These are phyloP conservation scores for Xylariaceae sp. DNA, from an alignment of 2,329 filamentous ascomycete genomes.

Conservation along the genomic window DNA sequence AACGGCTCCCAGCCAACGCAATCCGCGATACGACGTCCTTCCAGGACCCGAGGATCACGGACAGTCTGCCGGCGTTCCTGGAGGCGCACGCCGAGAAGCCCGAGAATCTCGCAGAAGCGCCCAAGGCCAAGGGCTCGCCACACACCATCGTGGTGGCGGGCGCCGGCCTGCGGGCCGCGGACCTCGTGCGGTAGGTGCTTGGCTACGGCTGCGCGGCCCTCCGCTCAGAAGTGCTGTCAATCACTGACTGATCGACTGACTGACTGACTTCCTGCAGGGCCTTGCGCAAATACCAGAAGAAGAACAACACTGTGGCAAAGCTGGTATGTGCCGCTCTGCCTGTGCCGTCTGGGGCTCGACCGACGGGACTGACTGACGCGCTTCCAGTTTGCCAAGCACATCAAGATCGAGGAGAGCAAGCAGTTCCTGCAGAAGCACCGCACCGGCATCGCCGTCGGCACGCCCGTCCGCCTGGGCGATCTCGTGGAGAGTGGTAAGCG, in stretches of 20 bases:
- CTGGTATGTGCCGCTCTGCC: constrained; percentile 40
- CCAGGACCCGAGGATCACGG: constrained; percentile 55
- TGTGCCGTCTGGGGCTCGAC: no score
- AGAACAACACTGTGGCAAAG: constrained; percentile 74
- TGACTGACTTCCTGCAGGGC: constrained; percentile 37
- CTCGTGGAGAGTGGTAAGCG: constrained; percentile 71
- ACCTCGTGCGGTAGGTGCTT: constrained; percentile 59
- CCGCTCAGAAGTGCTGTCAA: not conserved
- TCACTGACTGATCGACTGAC: not conserved
- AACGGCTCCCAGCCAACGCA: constrained; percentile 50
- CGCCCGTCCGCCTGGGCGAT: constrained; percentile 73
- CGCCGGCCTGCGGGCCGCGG: constrained; percentile 78
- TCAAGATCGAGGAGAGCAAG: constrained; percentile 85
- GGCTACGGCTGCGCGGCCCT: no score
- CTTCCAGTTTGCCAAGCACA: constrained; percentile 81
- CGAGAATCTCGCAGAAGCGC: constrained; percentile 53
- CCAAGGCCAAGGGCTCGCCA: constrained; percentile 62
- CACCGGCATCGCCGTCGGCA: constrained; percentile 84
- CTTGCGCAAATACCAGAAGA: constrained; percentile 70
- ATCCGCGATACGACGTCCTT: constrained; percentile 77
- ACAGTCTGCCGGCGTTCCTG: constrained; percentile 72
- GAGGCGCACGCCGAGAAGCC: constrained; percentile 56
- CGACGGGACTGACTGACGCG: not conserved
- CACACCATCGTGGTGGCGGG: constrained; percentile 86
- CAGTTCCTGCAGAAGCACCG: constrained; percentile 62